Conservation (phyloP, 2,329 filamentous ascomycete genomes). For the Botrytis byssoidea region DNA sequence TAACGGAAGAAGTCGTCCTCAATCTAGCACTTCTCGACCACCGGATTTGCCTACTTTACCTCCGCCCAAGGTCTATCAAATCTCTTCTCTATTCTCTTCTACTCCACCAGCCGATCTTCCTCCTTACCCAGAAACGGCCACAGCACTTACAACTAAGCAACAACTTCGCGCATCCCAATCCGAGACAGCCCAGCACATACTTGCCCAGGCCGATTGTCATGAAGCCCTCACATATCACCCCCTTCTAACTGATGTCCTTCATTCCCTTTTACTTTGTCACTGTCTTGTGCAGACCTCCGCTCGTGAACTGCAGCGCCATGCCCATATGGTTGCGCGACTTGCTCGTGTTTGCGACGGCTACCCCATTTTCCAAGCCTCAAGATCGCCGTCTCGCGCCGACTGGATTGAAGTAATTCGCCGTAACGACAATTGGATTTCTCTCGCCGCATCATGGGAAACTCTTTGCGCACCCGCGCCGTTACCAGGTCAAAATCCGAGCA, state of each 20-base stretch:
- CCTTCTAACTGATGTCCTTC: constrained; percentile 73
- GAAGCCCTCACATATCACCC: constrained; percentile 80
- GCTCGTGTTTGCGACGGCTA: constrained; percentile 74
- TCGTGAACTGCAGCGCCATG: constrained; percentile 76
- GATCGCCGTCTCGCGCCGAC: constrained; percentile 71
- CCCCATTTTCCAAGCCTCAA: constrained; percentile 72
- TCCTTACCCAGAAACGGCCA: constrained; percentile 56
- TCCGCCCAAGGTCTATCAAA: constrained; percentile 49
- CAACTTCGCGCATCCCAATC: constrained; percentile 36
- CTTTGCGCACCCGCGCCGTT: constrained; percentile 64
- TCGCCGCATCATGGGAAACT: constrained; percentile 65
- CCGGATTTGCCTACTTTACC: constrained; percentile 47
- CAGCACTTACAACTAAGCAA: constrained; percentile 37
- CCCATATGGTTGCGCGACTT: constrained; percentile 76
- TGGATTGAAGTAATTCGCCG: constrained; percentile 75
- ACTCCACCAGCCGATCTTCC: constrained; percentile 66
- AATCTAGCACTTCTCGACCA: constrained; percentile 31
- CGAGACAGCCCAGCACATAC: constrained; percentile 37
- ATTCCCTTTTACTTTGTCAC: constrained; percentile 75
- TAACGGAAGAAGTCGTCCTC: constrained; percentile 37
- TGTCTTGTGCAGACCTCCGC: constrained; percentile 74
- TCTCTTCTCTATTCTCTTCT: constrained; percentile 68
- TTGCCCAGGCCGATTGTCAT: constrained; percentile 47
- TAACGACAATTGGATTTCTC: constrained; percentile 66
- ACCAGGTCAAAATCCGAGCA: constrained; percentile 40